phyloP scores from a whole-genome alignment of 2,329 filamentous ascomycete genomes.

The Ophiostoma fasciatum region DNA sequence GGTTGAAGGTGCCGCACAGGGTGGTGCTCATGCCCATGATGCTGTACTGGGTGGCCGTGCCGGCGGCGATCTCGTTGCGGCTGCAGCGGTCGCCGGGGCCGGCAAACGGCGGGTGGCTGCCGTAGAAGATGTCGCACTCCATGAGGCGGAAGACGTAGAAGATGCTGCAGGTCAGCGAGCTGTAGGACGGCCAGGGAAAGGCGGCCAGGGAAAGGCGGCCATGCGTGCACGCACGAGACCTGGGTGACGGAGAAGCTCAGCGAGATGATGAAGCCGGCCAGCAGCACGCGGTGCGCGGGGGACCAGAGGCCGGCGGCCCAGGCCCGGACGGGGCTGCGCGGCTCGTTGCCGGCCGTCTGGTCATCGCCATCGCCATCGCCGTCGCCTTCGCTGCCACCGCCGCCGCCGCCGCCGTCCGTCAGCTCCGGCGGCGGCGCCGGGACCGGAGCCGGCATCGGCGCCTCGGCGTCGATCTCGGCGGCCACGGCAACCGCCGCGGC shows the following conservation, averaged over 20 bases:
- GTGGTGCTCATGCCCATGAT: conserved; percentile 53
- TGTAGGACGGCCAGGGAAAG: not conserved
- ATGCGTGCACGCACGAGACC: conserved; percentile 25
- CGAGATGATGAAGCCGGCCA: conserved; percentile 46
- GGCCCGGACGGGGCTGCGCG: no score
- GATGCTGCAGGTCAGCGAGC: conserved; percentile 15
- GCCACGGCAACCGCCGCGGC: no score
- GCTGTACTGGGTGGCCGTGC: conserved; percentile 48
- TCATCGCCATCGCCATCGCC: no score
- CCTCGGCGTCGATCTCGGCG: no score
- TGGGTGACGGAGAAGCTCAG: conserved; percentile 34
- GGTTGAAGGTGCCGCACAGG: conserved; percentile 47
- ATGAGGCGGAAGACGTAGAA: conserved; percentile 56
- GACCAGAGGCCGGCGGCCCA: no score
- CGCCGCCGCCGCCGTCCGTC: no score
- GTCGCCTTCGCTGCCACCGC: no score
- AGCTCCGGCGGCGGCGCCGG: no score
- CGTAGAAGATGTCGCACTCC: conserved; percentile 57
- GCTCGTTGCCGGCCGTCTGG: no score
- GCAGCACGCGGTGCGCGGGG: conserved; percentile 30
- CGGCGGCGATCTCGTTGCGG: conserved; percentile 46
- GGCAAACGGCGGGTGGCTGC: conserved; percentile 34
- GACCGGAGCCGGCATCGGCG: no score
- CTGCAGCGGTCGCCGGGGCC: conserved; percentile 40
- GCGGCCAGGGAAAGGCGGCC: not conserved